Evolutionary conservation across 768 basidiomycete species (phyloP).

Genomic region (Gautieria morchelliformis): DNA sequence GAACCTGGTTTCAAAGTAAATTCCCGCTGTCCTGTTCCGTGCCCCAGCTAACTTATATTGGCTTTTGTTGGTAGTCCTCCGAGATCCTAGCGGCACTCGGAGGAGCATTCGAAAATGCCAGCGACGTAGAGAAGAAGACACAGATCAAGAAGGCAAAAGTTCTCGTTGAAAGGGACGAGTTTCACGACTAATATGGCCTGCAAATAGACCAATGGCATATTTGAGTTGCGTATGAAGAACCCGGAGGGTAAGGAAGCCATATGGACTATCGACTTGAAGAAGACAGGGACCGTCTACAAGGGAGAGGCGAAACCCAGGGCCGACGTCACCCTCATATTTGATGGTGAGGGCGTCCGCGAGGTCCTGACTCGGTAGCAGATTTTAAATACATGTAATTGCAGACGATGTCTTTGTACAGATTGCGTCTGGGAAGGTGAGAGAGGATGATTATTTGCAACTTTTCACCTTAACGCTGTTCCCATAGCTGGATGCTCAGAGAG

Average conservation of each 20-base stretch:
- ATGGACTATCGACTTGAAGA: slow-evolving; percentile 95
- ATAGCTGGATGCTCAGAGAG: slow-evolving; percentile 76
- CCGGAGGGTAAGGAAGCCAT: slow-evolving; percentile 55
- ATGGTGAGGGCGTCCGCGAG: slow-evolving; percentile 21
- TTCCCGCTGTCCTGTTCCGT: not conserved
- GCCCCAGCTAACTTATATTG: not conserved
- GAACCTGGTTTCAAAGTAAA: slow-evolving; percentile 64
- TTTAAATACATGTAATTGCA: not conserved
- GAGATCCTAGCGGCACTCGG: slow-evolving; percentile 49
- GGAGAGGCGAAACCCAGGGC: slow-evolving; percentile 64
- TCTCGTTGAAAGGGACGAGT: not conserved
- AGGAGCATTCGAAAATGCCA: slow-evolving; percentile 41
- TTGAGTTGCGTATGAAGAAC: slow-evolving; percentile 77
- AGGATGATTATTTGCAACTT: not conserved
- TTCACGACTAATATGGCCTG: not conserved
- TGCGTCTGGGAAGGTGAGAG: slow-evolving; percentile 55
- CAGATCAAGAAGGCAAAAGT: slow-evolving; percentile 64
- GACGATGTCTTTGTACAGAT: slow-evolving; percentile 70
- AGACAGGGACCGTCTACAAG: slow-evolving; percentile 65
- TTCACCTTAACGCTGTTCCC: not conserved
- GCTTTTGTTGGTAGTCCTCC: slow-evolving; percentile 41
- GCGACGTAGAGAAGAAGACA: slow-evolving; percentile 51
- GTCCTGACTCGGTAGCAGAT: not conserved
- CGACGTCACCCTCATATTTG: slow-evolving; percentile 73
- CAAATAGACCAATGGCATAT: slow-evolving; percentile 73